Conservation (phyloP, 2,329 filamentous ascomycete species). For the Dactylellina leptospora region DNA sequence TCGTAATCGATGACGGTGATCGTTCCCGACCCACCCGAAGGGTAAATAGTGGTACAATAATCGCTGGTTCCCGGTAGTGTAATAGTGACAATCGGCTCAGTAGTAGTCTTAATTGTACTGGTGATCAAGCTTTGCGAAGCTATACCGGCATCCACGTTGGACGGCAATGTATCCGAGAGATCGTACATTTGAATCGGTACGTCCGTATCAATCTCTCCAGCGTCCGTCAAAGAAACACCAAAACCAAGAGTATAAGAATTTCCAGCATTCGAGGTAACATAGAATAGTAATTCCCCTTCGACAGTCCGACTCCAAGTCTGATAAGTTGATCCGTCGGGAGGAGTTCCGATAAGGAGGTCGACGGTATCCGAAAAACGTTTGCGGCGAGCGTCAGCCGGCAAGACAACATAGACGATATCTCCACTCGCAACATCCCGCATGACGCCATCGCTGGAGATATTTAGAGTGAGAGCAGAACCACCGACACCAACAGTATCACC, state of each 20-base stretch:
- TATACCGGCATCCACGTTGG: constrained; percentile 21
- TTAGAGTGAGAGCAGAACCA: constrained; percentile 21
- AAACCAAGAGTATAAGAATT: constrained; percentile 36
- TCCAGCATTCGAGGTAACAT: constrained; percentile 7
- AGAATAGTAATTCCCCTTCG: constrained; percentile 19
- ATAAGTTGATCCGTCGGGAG: constrained; percentile 2
- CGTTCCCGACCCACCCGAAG: too few species aligned
- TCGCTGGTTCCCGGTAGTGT: neutral
- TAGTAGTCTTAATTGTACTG: neutral
- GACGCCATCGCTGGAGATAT: constrained; percentile 14
- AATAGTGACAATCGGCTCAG: neutral
- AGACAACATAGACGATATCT: constrained; percentile 35
- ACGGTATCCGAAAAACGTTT: constrained; percentile 39
- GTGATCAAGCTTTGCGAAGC: constrained; percentile 25
- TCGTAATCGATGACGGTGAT: constrained; percentile 11
- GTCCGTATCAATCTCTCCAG: constrained; percentile 31
- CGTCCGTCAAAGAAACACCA: constrained; percentile 19
- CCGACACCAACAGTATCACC: constrained; percentile 45
- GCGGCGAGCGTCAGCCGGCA: constrained; percentile 20
- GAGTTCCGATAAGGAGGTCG: constrained; percentile 33
- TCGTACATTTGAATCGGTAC: constrained; percentile 52
- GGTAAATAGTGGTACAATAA: too few species aligned
- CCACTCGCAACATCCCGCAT: constrained; percentile 29
- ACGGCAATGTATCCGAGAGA: constrained; percentile 13
- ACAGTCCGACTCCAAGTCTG: constrained; percentile 18